A percentile compares a stretch with the other conserved stretches of the same genome.
These are phyloP conservation scores for Hyphopichia khmerensis DNA, from an alignment of 1,139 yeast genomes.

Conservation along the genomic window DNA sequence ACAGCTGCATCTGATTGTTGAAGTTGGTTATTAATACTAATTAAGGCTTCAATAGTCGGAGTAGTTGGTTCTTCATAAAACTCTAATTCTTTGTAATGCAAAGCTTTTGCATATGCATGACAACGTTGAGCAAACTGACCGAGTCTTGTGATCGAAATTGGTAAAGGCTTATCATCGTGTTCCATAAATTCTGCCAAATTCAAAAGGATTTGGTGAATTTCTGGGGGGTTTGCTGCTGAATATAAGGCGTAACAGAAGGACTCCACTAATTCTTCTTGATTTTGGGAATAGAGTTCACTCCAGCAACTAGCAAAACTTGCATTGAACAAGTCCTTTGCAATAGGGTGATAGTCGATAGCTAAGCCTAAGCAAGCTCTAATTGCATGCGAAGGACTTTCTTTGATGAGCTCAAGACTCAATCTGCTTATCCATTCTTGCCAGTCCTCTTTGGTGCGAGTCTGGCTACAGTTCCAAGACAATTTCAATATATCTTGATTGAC, in stretches of 20 bases:
- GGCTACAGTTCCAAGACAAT: slow-evolving; percentile 90
- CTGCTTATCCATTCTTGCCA: slow-evolving; percentile 98
- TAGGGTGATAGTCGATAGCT: slow-evolving; percentile 84
- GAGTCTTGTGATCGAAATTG: slow-evolving; percentile 82
- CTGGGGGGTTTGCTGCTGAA: slow-evolving; percentile 93
- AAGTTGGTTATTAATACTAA: slow-evolving; percentile 87
- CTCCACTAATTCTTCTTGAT: slow-evolving; percentile 86
- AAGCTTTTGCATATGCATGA: slow-evolving; percentile 96
- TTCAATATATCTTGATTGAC: slow-evolving; percentile 76
- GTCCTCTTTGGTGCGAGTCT: slow-evolving; percentile 86
- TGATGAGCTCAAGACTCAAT: slow-evolving; percentile 78
- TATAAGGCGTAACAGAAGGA: slow-evolving; percentile 84
- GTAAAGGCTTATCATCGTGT: slow-evolving; percentile 92
- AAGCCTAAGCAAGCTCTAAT: slow-evolving; percentile 89
- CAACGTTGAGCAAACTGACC: slow-evolving; percentile 94
- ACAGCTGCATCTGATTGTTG: slow-evolving; percentile 98
- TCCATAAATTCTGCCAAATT: slow-evolving; percentile 96
- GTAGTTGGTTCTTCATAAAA: slow-evolving; percentile 92
- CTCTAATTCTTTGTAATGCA: slow-evolving; percentile 93
- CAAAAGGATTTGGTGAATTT: slow-evolving; percentile 83
- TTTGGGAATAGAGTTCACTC: slow-evolving; percentile 89
- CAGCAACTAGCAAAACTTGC: slow-evolving; percentile 96
- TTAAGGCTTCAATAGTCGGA: slow-evolving; percentile 87
- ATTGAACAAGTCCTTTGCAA: slow-evolving; percentile 89
- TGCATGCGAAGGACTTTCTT: slow-evolving; percentile 94